Evolutionary conservation across 106 monocot genomes (phyloP).

Genomic region (Vanilla planifolia): DNA sequence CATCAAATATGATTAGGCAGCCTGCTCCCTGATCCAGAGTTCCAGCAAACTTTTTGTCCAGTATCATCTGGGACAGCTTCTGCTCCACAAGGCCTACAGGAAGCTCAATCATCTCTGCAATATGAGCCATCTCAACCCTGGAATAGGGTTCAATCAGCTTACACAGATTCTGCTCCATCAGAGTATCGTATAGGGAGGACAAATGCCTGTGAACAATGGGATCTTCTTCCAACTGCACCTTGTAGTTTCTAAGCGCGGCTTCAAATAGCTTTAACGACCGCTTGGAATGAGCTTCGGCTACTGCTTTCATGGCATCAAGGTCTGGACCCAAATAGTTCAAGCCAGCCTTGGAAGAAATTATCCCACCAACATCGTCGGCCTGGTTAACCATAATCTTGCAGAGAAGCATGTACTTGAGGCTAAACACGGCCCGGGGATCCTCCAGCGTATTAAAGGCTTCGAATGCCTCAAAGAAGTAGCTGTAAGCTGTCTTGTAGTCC

Average conservation of each 20-base stretch:
- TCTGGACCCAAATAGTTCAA: slow-evolving; percentile 77
- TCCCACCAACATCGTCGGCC: slow-evolving; percentile 87
- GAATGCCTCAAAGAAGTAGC: slow-evolving; percentile 96
- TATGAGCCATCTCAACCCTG: slow-evolving; percentile 69
- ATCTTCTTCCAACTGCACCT: slow-evolving; percentile 83
- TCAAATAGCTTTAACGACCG: slow-evolving; percentile 80
- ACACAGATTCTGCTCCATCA: slow-evolving; percentile 92
- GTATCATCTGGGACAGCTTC: slow-evolving; percentile 90
- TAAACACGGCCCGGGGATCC: slow-evolving; percentile 73
- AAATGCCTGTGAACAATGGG: slow-evolving; percentile 94
- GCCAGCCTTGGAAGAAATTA: slow-evolving; percentile 95
- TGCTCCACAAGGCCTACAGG: slow-evolving; percentile 75
- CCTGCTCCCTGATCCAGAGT: slow-evolving; percentile 88
- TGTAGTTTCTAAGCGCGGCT: slow-evolving; percentile 66
- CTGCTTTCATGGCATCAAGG: slow-evolving; percentile 95
- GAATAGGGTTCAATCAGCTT: slow-evolving; percentile 89
- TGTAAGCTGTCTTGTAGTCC: slow-evolving; percentile 94
- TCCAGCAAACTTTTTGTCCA: slow-evolving; percentile 96
- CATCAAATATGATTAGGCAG: slow-evolving; percentile 82
- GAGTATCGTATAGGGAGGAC: slow-evolving; percentile 82
- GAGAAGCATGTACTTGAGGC: slow-evolving; percentile 96
- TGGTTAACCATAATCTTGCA: slow-evolving; percentile 99
- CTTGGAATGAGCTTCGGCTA: slow-evolving; percentile 83
- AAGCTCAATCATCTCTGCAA: slow-evolving; percentile 81
- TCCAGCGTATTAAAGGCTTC: slow-evolving; percentile 90